Conservation (phyloP, 805 yeast genomes). For the Saccharomycopsis olivae region DNA sequence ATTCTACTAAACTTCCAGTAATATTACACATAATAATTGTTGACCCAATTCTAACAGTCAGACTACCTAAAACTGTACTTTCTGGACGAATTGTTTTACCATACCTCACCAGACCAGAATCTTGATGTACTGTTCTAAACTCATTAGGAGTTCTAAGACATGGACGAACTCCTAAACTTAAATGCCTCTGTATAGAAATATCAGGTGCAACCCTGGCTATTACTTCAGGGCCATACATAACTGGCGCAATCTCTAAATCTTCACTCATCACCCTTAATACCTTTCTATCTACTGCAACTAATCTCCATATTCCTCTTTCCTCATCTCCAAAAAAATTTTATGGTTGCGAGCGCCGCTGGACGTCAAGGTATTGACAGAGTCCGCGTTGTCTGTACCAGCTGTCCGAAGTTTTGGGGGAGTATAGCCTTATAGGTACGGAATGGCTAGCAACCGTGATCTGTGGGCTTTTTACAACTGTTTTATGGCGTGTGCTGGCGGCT, state of each 20-base stretch:
- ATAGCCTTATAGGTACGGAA: too few species aligned
- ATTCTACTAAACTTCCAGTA: slow-evolving; percentile 56
- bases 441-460: too few species aligned
- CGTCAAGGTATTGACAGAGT: too few species aligned
- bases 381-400: too few species aligned
- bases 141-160: slow-evolving; percentile 61
- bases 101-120: slow-evolving; percentile 1
- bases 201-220: slow-evolving; percentile 82
- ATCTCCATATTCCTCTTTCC: too few species aligned
- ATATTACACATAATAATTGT: slow-evolving; percentile 65
- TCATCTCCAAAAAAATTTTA: too few species aligned
- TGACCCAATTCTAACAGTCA: slow-evolving; percentile 59
- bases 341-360: too few species aligned
- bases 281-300: too few species aligned
- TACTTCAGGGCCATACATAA: slow-evolving; percentile 71
- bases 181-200: slow-evolving; percentile 65
- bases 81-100: not conserved
- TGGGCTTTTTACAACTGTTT: too few species aligned
- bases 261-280: not conserved
- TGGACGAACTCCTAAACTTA: slow-evolving; percentile 69
- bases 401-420: too few species aligned
- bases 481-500: too few species aligned
- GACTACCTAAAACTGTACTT: slow-evolving; percentile 44
- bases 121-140: slow-evolving; percentile 46
- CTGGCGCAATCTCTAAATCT: slow-evolving; percentile 26